Evolutionary conservation across 176 grass and related monocot genomes (phyloP).

Genomic region (Zea luxurians): DNA sequence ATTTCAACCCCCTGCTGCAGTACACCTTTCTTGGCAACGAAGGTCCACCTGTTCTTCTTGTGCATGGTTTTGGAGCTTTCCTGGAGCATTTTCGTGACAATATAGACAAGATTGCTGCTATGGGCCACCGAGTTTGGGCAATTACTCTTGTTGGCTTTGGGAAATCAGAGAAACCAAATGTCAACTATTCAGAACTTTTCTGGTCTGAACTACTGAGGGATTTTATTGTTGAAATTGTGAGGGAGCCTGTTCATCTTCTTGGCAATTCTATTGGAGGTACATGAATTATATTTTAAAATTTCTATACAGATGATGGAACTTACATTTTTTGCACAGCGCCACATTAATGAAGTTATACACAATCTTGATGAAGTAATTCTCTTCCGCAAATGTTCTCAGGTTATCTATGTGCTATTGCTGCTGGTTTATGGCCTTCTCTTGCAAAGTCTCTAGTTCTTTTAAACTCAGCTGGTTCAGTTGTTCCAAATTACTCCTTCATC

Average conservation of each 20-base stretch:
- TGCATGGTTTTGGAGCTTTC: slow-evolving; percentile 97
- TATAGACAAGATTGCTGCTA: slow-evolving; percentile 61
- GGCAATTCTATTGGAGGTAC: slow-evolving; percentile 97
- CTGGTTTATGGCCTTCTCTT: slow-evolving; percentile 81
- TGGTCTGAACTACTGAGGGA: slow-evolving; percentile 91
- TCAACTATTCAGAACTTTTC: slow-evolving; percentile 73
- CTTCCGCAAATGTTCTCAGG: slow-evolving; percentile 51
- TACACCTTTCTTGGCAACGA: slow-evolving; percentile 65
- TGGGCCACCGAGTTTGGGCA: slow-evolving; percentile 81
- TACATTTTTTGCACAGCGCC: slow-evolving; percentile 1
- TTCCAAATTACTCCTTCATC: slow-evolving; percentile 69
- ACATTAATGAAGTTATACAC: slow-evolving; percentile 1
- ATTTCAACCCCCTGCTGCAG: slow-evolving; percentile 44
- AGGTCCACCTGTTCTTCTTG: slow-evolving; percentile 79
- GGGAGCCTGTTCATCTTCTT: slow-evolving; percentile 79
- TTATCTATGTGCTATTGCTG: slow-evolving; percentile 70
- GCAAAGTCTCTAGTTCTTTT: slow-evolving; percentile 83
- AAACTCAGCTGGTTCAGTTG: slow-evolving; percentile 84
- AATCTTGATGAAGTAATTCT: slow-evolving; percentile 1
- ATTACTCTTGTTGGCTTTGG: slow-evolving; percentile 91
- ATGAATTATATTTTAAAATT: slow-evolving; percentile 30
- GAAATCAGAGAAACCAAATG: slow-evolving; percentile 87
- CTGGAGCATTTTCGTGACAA: slow-evolving; percentile 91
- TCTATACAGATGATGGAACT: neutral
- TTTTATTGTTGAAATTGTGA: slow-evolving; percentile 78